Conservation (phyloP, 768 basidiomycete species). For the Amanita rubescens region DNA sequence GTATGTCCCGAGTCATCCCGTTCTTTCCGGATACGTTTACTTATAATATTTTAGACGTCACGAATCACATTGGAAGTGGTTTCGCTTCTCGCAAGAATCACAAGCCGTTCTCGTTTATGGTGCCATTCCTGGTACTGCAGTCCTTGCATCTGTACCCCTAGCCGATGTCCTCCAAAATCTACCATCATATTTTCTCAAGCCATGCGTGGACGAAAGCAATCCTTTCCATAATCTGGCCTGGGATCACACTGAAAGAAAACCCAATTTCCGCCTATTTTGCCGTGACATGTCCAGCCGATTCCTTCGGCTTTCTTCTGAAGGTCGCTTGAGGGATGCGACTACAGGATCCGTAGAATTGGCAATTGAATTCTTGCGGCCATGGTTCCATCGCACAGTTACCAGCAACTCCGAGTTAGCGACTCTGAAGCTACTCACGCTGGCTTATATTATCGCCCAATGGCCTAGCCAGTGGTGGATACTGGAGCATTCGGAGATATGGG, state of each 20-base stretch:
- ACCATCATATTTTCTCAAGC: slow-evolving; percentile 58
- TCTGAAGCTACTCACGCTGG: slow-evolving; percentile 29
- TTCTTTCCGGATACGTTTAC: slow-evolving; percentile 3
- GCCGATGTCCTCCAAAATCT: slow-evolving; percentile 55
- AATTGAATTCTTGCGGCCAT: slow-evolving; percentile 58
- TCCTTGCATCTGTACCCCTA: slow-evolving; percentile 66
- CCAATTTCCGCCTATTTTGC: slow-evolving; percentile 64
- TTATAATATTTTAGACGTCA: slow-evolving; percentile 36
- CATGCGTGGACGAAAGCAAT: slow-evolving; percentile 9
- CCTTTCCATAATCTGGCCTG: slow-evolving; percentile 34
- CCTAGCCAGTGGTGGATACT: slow-evolving; percentile 62
- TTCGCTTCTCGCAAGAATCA: slow-evolving; percentile 65
- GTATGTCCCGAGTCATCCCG: slow-evolving; percentile 44
- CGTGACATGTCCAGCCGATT: slow-evolving; percentile 61
- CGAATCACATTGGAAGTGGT: slow-evolving; percentile 68
- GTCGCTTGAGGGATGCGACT: slow-evolving; percentile 58
- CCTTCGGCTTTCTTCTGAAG: slow-evolving; percentile 44
- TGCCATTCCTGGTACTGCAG: slow-evolving; percentile 55
- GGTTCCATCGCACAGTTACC: slow-evolving; percentile 49
- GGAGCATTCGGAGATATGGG: slow-evolving; percentile 55
- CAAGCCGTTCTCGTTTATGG: slow-evolving; percentile 71
- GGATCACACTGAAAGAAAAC: slow-evolving; percentile 53
- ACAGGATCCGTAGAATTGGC: slow-evolving; percentile 62
- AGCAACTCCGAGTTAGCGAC: slow-evolving; percentile 30
- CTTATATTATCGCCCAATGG: slow-evolving; percentile 54